These are phyloP conservation scores for Trichoderma sp. DNA, from an alignment of 2,329 filamentous ascomycete species.

Conservation along the genomic window DNA sequence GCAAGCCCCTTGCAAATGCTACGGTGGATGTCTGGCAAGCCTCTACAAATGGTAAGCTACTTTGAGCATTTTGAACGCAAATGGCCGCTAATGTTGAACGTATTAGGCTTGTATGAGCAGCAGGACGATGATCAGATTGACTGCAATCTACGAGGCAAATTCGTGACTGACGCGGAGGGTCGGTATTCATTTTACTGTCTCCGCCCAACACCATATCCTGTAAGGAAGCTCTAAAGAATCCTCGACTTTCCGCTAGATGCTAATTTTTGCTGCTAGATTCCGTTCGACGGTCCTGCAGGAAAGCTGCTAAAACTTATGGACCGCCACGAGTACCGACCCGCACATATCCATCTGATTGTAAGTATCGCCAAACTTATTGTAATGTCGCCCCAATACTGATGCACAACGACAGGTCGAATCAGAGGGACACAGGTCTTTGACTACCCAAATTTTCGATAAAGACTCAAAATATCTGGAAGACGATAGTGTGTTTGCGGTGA, in stretches of 20 bases:
- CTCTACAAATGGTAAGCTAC: constrained; percentile 64
- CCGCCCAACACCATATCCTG: constrained; percentile 60
- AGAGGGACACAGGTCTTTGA: constrained; percentile 67
- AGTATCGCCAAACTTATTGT: constrained; percentile 7
- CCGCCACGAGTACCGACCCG: constrained; percentile 60
- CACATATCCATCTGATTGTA: constrained; percentile 64
- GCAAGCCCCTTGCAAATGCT: constrained; percentile 66
- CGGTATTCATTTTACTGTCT: constrained; percentile 65
- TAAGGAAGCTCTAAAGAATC: constrained; percentile 33
- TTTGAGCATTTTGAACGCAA: neutral
- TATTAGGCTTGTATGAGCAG: constrained; percentile 65
- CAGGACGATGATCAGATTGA: constrained; percentile 72
- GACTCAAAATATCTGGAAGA: constrained; percentile 62
- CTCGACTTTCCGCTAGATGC: neutral
- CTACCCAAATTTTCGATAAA: constrained; percentile 74
- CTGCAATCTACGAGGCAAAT: constrained; percentile 74
- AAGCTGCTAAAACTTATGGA: constrained; percentile 58
- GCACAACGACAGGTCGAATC: constrained; percentile 45
- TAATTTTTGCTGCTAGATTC: constrained; percentile 35
- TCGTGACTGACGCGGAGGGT: constrained; percentile 68
- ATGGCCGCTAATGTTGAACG: neutral
- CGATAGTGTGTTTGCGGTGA: constrained; percentile 60
- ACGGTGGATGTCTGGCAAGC: constrained; percentile 81
- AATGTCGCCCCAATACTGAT: neutral
- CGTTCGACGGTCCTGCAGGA: constrained; percentile 57